Percentiles rank a stretch among this genome's conserved stretches.
Conservation (phyloP, 2,329 filamentous ascomycete species). For the Claviceps quebecensis region DNA sequence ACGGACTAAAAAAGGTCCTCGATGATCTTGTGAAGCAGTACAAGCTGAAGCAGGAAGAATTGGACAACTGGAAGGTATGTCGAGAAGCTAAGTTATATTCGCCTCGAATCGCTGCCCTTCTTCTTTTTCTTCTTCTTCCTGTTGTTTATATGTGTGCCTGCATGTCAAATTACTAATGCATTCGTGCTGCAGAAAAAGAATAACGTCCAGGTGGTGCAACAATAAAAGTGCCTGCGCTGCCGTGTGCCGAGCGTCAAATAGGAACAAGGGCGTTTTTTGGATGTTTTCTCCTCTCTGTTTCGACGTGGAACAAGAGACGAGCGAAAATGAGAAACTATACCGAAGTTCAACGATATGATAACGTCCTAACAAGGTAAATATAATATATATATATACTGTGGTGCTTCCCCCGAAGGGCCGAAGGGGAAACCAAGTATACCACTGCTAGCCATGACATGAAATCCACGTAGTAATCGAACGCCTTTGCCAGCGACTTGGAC, state of each 20-base stretch:
- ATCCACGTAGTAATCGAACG: not conserved
- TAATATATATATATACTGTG: not conserved
- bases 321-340: not conserved
- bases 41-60: conserved; percentile 82
- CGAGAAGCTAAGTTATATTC: not conserved
- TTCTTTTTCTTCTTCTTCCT: too few relatives aligned
- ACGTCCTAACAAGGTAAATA: not conserved
- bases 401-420: not conserved
- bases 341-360: not conserved
- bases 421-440: not conserved
- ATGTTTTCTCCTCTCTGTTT: not conserved
- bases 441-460: not conserved
- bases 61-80: conserved; percentile 96
- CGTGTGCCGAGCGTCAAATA: not conserved
- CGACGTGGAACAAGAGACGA: not conserved
- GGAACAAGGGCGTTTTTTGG: too few relatives aligned
- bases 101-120: not conserved
- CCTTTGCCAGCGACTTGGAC: not conserved
- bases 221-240: conserved; percentile 28
- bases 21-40: conserved; percentile 95
- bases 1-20: conserved; percentile 84
- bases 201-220: conserved; percentile 75
- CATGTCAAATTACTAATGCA: not conserved
- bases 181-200: conserved; percentile 58
- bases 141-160: too few relatives aligned